Conservation (phyloP, 768 basidiomycete genomes). For the Mycena vulgaris region DNA sequence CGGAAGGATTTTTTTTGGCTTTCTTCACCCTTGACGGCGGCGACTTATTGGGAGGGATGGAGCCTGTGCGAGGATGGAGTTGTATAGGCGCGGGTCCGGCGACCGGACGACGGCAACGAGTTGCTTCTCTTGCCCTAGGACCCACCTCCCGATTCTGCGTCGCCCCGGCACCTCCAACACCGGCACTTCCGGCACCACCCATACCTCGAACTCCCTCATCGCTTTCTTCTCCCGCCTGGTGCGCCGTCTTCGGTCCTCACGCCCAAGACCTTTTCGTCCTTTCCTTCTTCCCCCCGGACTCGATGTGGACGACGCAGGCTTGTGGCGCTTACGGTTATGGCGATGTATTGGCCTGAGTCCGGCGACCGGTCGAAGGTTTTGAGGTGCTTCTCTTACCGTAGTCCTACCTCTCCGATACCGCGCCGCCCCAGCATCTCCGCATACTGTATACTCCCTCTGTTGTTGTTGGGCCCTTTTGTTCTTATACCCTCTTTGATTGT, state of each 20-base stretch:
- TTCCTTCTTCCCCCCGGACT: not conserved
- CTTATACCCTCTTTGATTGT: not conserved
- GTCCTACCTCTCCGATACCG: conserved; percentile 12
- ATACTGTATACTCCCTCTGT: not conserved
- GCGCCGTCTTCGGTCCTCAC: no score
- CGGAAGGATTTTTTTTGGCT: not conserved
- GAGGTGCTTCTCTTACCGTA: conserved; percentile 8
- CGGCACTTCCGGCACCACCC: not conserved
- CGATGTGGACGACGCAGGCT: not conserved
- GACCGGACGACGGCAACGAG: conserved; percentile 24
- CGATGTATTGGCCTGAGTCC: not conserved
- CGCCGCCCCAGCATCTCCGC: conserved; percentile 26
- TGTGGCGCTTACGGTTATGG: not conserved
- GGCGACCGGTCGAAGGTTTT: conserved; percentile 3
- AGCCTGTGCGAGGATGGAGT: not conserved
- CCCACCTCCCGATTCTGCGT: conserved; percentile 21
- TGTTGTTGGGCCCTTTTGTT: not conserved
- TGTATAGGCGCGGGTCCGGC: conserved; percentile 18
- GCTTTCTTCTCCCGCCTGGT: not conserved
- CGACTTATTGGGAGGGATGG: no score
- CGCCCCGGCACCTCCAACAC: conserved; percentile 8
- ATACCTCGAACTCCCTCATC: not conserved
- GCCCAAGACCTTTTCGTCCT: no score
- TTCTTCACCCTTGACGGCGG: not conserved
- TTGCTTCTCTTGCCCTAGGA: conserved; percentile 19